Evolutionary conservation across 108 stramenopile genomes (phyloP).

Genomic region (Schizochytrium sp.): DNA sequence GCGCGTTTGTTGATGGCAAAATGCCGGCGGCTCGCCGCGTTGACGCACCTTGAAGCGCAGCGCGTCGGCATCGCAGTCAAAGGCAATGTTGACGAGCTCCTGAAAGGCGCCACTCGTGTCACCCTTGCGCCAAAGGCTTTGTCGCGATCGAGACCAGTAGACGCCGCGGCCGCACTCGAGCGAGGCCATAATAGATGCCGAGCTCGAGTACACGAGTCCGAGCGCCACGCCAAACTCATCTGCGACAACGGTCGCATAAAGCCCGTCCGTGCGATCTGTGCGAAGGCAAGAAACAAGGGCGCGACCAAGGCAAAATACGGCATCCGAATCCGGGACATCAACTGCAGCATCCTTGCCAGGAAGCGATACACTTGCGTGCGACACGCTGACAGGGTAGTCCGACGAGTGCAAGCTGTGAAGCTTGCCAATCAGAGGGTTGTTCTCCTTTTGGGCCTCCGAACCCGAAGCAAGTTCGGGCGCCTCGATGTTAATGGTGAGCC

Average conservation of each 20-base stretch:
- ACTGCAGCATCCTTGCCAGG: neutral
- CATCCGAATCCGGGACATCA: neutral
- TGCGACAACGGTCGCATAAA: slow-evolving; percentile 86
- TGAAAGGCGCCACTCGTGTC: slow-evolving; percentile 85
- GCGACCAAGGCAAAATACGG: neutral
- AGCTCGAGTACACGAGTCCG: slow-evolving; percentile 83
- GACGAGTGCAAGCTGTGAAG: neutral
- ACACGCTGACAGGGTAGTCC: neutral
- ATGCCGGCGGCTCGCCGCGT: slow-evolving; percentile 59
- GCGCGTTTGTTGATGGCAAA: slow-evolving; percentile 78
- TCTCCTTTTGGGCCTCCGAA: neutral
- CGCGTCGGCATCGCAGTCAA: slow-evolving; percentile 93
- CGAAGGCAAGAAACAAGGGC: slow-evolving; percentile 18
- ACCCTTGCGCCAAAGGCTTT: slow-evolving; percentile 83
- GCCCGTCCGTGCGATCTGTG: slow-evolving; percentile 78
- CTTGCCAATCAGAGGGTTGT: neutral
- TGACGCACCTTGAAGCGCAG: slow-evolving; percentile 81
- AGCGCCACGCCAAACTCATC: slow-evolving; percentile 67
- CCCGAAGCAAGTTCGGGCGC: neutral
- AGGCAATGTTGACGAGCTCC: slow-evolving; percentile 68
- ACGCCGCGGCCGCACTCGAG: slow-evolving; percentile 76
- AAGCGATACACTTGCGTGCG: neutral
- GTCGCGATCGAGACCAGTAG: slow-evolving; percentile 78
- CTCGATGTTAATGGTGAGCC: neutral
- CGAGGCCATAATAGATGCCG: slow-evolving; percentile 55